A percentile compares a stretch with the other conserved stretches of the same genome.
These are phyloP conservation scores for Chlorophyllum brunneum DNA, from an alignment of 768 basidiomycete genomes.

Conservation along the genomic window DNA sequence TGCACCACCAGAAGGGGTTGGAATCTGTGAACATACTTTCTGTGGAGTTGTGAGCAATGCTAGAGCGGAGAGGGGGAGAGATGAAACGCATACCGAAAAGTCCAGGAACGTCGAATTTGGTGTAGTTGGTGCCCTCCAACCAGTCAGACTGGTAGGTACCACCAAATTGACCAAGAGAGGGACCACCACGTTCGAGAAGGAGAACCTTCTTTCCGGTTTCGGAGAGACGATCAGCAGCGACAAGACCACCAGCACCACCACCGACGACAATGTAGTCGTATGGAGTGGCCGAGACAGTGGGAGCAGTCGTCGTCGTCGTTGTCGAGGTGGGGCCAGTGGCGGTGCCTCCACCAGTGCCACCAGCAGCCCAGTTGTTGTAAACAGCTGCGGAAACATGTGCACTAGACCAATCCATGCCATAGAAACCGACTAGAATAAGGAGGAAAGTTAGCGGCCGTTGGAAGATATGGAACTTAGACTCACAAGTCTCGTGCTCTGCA, in stretches of 20 bases:
- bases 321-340: constrained; percentile 29
- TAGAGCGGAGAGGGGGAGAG: neutral
- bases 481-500: constrained; percentile 57
- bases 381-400: constrained; percentile 43
- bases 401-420: constrained; percentile 42
- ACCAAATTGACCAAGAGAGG: constrained; percentile 54
- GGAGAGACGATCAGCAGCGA: constrained; percentile 55
- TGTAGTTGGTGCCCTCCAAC: constrained; percentile 24
- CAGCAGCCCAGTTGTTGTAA: constrained; percentile 48
- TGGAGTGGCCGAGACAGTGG: constrained; percentile 33
- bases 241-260: constrained; percentile 54
- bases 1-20: constrained; percentile 63
- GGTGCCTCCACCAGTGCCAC: constrained; percentile 39
- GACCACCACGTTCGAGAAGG: constrained; percentile 61
- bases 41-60: constrained; percentile 12
- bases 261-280: constrained; percentile 58
- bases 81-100: constrained; percentile 36
- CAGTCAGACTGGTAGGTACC: constrained; percentile 53
- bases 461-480: constrained; percentile 15
- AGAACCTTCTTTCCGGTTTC: constrained; percentile 62
- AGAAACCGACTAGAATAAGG: constrained; percentile 48
- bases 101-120: constrained; percentile 65
- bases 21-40: constrained; percentile 61
- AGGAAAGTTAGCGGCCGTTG: neutral
- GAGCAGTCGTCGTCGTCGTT: constrained; percentile 29